Evolutionary conservation across 805 yeast genomes (phyloP).

Genomic region (Vanderwaltozyma yarrowii): DNA sequence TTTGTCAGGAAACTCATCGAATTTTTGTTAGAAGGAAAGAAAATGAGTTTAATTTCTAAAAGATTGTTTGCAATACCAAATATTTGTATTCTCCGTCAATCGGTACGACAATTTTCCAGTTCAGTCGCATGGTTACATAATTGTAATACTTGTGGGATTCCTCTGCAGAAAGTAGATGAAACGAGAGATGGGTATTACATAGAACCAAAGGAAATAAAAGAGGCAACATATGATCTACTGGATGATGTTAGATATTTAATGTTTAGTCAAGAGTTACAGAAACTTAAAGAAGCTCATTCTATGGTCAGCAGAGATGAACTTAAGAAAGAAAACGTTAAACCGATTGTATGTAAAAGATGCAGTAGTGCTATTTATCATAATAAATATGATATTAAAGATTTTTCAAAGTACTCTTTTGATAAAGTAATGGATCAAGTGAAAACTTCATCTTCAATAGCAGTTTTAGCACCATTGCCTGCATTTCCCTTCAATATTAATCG

Average conservation of each 20-base stretch:
- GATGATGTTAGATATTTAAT: slow-evolving; percentile 22
- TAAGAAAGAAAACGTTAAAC: slow-evolving; percentile 7
- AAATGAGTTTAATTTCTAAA: too few relatives aligned
- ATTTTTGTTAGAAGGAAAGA: too few relatives aligned
- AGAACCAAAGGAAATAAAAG: slow-evolving; percentile 14
- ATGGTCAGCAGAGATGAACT: slow-evolving; percentile 2
- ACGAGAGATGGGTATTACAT: slow-evolving; percentile 36
- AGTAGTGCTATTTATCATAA: slow-evolving; percentile 40
- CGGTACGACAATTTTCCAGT: slow-evolving; percentile 3
- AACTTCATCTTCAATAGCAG: slow-evolving; percentile 34
- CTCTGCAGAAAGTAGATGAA: slow-evolving; percentile 34
- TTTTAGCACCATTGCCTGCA: slow-evolving; percentile 57
- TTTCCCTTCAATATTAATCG: slow-evolving; percentile 53
- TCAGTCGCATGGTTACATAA: slow-evolving; percentile 4
- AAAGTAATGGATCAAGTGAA: slow-evolving; percentile 23
- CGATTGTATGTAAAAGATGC: slow-evolving; percentile 45
- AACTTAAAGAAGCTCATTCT: slow-evolving; percentile 10
- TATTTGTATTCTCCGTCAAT: too few relatives aligned
- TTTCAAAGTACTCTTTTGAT: slow-evolving; percentile 20
- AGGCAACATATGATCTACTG: slow-evolving; percentile 5
- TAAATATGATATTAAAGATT: slow-evolving; percentile 30
- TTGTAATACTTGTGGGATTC: slow-evolving; percentile 52
- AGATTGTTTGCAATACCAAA: too few relatives aligned
- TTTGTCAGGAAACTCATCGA: too few relatives aligned
- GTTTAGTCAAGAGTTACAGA: slow-evolving; percentile 23